Base-by-base conservation (phyloP, 805 yeast species). In the Wickerhamiella azyma region DNA sequence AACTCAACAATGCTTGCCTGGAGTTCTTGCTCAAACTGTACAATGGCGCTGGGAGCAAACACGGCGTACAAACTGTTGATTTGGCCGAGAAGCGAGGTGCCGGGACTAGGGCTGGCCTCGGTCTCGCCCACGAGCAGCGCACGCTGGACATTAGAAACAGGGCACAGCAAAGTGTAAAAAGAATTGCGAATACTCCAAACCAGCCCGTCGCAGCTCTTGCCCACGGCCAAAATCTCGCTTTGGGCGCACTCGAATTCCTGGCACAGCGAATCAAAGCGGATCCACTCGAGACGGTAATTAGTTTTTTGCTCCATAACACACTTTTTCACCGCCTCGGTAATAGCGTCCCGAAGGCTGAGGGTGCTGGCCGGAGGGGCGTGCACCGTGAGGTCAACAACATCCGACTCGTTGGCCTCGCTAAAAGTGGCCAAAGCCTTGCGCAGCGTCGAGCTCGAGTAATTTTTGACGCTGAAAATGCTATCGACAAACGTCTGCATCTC, bases 181-280 rank as follows among this genome's bases (percentile, higher is more conserved):
- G 39, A 50, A 38, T 14, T 41, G 19, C 37, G 45, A 14, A 30
- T 39, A 8, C 21, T 51, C 57, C 57, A 54, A 6, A 50, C 11
- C 10, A 39, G 26, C 9, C 40, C 41, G 10, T 44, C 46, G 6
- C 29, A 14, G 24, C 37, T 18, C 16, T 30, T 21, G n/a, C 63
- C 61, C 1, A 81, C 55, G 1, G 77, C 65, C 33, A 84, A 66
- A 0, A 80, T 69, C 55, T 83, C 92, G 48, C 71, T 69, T 16
- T 76, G 67, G 40, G 71, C 69, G 48, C 73, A 79, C 48, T 71
- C 72, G 45, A 82, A 67, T 55, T 86, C 95, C 47, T 72, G 74
- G 57, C 94, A 79, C 21, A 86, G 66, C 2, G 83, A 70, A 48
- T 77, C 80, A 48, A 88, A 72, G 49, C 79, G 76, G 29, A 72